A percentile compares a stretch with the other conserved stretches of the same genome.
phyloP scores from a whole-genome alignment of 2,329 filamentous ascomycete species.

The Pestalotiopsis sp. region DNA sequence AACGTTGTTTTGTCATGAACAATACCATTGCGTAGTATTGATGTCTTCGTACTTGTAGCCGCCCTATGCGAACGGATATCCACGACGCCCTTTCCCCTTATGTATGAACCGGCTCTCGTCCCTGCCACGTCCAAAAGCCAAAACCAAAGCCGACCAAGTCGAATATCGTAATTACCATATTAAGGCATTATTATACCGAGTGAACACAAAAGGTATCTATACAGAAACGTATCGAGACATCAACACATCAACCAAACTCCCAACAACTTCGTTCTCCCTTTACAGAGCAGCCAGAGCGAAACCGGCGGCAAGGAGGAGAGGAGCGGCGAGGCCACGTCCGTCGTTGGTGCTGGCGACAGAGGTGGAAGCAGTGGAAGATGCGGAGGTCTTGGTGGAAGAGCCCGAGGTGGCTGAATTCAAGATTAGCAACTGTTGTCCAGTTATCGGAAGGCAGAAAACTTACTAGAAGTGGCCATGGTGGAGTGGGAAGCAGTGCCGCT shows the following conservation, averaged over 20 bases:
- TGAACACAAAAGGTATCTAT: conserved; percentile 1
- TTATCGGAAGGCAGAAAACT: neutral
- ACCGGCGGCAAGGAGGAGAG: conserved; percentile 20
- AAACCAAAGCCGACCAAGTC: neutral
- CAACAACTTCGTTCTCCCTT: neutral
- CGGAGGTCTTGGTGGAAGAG: conserved; percentile 12
- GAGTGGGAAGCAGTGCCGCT: neutral
- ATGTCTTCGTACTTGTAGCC: conserved; percentile 4
- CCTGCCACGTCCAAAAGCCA: neutral
- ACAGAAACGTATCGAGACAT: conserved; percentile 5
- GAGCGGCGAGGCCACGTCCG: conserved; percentile 24
- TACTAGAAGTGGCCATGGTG: neutral
- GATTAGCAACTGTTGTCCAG: neutral
- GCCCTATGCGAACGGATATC: neutral
- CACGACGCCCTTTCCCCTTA: neutral
- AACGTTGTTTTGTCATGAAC: neutral
- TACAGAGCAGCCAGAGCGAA: conserved; percentile 1
- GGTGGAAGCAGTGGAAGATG: conserved; percentile 18
- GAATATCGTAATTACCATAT: conserved; percentile 3
- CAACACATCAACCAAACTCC: neutral
- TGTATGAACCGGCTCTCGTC: neutral
- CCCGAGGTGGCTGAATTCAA: conserved; percentile 16
- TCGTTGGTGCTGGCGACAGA: conserved; percentile 28
- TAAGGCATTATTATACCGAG: neutral
- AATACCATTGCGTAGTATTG: conserved; percentile 5